Percentiles rank a stretch among this genome's conserved stretches.
Evolutionary conservation across 2,329 filamentous ascomycete genomes (phyloP).

Genomic region (Lachnellula hyalina): DNA sequence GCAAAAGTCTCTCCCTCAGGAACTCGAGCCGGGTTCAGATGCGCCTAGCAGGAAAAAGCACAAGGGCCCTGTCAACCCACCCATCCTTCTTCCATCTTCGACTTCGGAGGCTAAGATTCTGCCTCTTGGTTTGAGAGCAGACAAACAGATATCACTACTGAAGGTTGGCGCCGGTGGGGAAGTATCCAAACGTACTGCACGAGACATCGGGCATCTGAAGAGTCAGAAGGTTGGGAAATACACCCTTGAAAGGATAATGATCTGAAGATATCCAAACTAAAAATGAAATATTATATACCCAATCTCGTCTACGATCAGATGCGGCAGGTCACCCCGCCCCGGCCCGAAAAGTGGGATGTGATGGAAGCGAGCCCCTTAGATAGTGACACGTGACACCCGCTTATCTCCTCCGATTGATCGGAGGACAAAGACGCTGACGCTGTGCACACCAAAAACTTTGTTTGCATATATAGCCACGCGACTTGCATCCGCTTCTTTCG

Average conservation of each 20-base stretch:
- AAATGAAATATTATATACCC: background rate
- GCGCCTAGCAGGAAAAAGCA: conserved; percentile 19
- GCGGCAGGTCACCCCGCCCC: too few species aligned
- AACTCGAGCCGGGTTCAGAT: background rate
- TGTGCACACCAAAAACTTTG: background rate
- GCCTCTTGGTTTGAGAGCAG: conserved; percentile 67
- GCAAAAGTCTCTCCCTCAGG: conserved; percentile 15
- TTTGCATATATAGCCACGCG: background rate
- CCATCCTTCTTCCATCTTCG: conserved; percentile 40
- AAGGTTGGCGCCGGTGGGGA: conserved; percentile 67
- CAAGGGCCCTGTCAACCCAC: conserved; percentile 30
- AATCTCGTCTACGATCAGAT: background rate
- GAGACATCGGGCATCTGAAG: conserved; percentile 72
- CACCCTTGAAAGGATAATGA: conserved; percentile 69
- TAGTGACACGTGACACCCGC: background rate
- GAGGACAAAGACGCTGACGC: too few species aligned
- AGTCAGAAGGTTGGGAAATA: conserved; percentile 79
- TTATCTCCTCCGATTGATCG: background rate
- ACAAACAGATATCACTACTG: conserved; percentile 42
- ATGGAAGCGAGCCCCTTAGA: background rate
- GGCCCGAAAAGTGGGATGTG: background rate
- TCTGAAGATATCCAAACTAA: conserved; percentile 40
- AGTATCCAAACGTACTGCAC: conserved; percentile 59
- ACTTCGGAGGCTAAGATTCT: conserved; percentile 46
- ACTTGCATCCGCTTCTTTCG: too few species aligned